phyloP scores from a whole-genome alignment of 2,329 filamentous ascomycete genomes.

The Sporothrix pseudoabietina region DNA sequence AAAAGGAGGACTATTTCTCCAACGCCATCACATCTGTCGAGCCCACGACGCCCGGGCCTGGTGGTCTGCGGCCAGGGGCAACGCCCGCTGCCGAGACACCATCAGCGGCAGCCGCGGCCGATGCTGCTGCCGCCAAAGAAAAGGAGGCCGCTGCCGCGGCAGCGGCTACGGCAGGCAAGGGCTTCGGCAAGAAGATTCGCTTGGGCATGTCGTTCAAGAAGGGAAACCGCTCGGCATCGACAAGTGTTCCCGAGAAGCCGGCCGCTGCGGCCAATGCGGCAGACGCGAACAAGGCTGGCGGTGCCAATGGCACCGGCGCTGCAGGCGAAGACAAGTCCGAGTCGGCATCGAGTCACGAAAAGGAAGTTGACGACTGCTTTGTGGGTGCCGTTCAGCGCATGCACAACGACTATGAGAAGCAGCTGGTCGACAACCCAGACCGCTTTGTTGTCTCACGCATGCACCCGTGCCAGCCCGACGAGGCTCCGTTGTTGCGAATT shows the following conservation, averaged over 20 bases:
- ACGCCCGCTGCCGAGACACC: conserved; percentile 49
- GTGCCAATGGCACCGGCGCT: conserved; percentile 49
- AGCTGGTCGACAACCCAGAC: conserved; percentile 58
- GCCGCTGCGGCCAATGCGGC: conserved; percentile 51
- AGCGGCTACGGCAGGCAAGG: conserved; percentile 46
- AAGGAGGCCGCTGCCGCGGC: conserved; percentile 41
- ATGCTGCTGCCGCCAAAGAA: not conserved
- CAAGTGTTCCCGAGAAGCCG: conserved; percentile 70
- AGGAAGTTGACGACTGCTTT: conserved; percentile 75
- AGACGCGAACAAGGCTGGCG: conserved; percentile 69
- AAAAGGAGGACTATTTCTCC: conserved; percentile 77
- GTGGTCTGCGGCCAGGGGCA: conserved; percentile 42
- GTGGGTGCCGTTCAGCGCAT: conserved; percentile 72
- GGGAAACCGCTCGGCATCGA: conserved; percentile 68
- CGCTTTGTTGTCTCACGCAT: conserved; percentile 63
- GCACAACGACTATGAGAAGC: conserved; percentile 71
- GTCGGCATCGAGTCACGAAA: conserved; percentile 55
- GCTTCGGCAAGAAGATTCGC: conserved; percentile 81
- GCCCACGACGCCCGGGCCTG: conserved; percentile 48
- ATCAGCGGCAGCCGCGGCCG: not conserved
- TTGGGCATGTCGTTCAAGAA: conserved; percentile 83
- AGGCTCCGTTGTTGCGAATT: conserved; percentile 73
- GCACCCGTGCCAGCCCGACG: conserved; percentile 68
- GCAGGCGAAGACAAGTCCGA: conserved; percentile 27
- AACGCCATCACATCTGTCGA: conserved; percentile 56